Conservation (phyloP, 1,139 yeast genomes). For the Trichomonascaceae sp. region DNA sequence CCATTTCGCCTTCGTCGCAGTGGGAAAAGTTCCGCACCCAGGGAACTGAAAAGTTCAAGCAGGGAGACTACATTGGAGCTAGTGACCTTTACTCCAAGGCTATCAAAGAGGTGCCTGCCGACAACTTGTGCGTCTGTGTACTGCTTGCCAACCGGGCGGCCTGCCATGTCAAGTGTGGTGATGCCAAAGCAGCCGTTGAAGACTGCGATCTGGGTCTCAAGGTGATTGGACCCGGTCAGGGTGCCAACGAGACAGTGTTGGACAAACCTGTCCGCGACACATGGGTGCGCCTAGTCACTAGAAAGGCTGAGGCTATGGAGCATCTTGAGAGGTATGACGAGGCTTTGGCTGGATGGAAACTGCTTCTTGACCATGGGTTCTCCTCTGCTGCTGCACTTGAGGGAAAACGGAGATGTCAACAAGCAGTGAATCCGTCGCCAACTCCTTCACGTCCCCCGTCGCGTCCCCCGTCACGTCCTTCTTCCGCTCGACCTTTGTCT, state of each 20-base stretch:
- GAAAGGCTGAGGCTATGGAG: conserved; percentile 78
- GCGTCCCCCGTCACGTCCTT: conserved; percentile 9
- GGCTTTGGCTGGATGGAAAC: conserved; percentile 49
- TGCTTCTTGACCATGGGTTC: conserved; percentile 53
- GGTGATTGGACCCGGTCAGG: conserved; percentile 36
- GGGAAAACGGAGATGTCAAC: conserved; percentile 68
- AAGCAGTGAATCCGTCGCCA: conserved; percentile 34
- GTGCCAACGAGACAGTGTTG: conserved; percentile 29
- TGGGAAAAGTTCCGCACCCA: conserved; percentile 43
- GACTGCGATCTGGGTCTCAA: conserved; percentile 45
- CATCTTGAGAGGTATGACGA: conserved; percentile 54
- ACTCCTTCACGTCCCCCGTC: conserved; percentile 20
- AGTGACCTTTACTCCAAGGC: conserved; percentile 48
- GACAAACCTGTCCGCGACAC: conserved; percentile 53
- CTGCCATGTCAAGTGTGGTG: conserved; percentile 59
- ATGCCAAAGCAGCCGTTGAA: conserved; percentile 47
- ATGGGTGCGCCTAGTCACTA: conserved; percentile 55
- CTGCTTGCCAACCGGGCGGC: conserved; percentile 68
- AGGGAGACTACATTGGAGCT: conserved; percentile 75
- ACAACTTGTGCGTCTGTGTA: conserved; percentile 55
- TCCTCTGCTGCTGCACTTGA: conserved; percentile 56
- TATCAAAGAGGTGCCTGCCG: conserved; percentile 44
- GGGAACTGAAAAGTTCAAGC: conserved; percentile 52
- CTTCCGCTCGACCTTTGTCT: conserved; percentile 16
- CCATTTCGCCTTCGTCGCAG: conserved; percentile 30